A percentile compares a stretch with the other conserved stretches of the same genome.
Evolutionary conservation across 345 rosid genomes (phyloP).

Genomic region (Carallia brachiata): DNA sequence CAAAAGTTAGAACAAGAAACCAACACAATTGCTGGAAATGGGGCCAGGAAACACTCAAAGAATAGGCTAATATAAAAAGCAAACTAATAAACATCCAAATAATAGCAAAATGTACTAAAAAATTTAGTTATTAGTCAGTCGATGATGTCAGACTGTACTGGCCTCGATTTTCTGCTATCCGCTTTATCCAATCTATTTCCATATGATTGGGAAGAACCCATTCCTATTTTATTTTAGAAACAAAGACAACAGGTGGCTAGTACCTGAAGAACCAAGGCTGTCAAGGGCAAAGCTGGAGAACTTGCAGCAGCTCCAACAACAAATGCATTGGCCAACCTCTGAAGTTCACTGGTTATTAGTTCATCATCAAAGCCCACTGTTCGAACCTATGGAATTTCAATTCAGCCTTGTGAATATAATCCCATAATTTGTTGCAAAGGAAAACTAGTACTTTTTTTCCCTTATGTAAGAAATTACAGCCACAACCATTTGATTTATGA

Average conservation of each 20-base stretch:
- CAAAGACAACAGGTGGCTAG: conserved; percentile 6
- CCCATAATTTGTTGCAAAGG: background rate
- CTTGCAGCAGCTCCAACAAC: conserved; percentile 56
- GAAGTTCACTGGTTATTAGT: conserved; percentile 52
- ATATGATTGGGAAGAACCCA: too few relatives aligned
- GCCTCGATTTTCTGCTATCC: too few relatives aligned
- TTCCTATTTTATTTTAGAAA: too few relatives aligned
- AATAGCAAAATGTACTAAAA: background rate
- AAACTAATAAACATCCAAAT: background rate
- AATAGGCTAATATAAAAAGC: background rate
- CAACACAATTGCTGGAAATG: too few relatives aligned
- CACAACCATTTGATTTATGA: background rate
- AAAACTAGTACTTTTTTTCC: background rate
- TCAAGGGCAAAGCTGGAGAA: conserved; percentile 71
- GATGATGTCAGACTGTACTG: background rate
- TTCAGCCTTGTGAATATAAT: conserved; percentile 2
- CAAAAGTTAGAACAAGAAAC: too few relatives aligned
- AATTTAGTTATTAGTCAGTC: background rate
- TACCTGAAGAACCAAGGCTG: conserved; percentile 91
- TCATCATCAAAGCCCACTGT: conserved; percentile 49
- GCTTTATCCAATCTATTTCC: too few relatives aligned
- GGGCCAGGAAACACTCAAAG: background rate
- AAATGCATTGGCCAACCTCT: conserved; percentile 65
- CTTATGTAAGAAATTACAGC: conserved; percentile 11
- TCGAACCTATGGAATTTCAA: conserved; percentile 48